Evolutionary conservation across 2,329 filamentous ascomycete species (phyloP), one percentile per base, ranked within the genome.

Genomic region (Fusarium lateritium): DNA sequence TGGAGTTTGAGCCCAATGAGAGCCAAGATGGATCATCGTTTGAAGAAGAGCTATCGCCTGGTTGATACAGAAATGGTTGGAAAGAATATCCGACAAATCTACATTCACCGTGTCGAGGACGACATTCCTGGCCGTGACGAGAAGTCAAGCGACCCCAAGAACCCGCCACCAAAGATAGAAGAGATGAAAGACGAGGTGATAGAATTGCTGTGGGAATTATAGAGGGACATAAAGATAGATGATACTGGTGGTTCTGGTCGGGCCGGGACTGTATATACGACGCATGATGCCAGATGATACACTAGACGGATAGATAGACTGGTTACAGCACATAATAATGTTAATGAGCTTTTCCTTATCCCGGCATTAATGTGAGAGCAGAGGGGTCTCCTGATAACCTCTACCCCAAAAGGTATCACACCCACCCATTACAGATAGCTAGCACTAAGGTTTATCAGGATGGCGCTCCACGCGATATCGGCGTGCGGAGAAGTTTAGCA

Each of bases 1-100:
- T 86, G 84, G 67, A 84, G 83, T 55, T 79, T 89, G 34, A 86
- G 85, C 2, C 86, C 86, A 1, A 78, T 89, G 56, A 80, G 84
- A 44, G 67, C 73, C 10, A 76, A 73, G 43, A 69, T 82, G 19
- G 66, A 72, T 3, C 67, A 71, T 14, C 76, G 78, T 2, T 74
- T 81, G 52, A 89, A 89, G 79, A 82, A 84, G 76, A 86, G 83
- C 54, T 88, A 85, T 61, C 73, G 75, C 13, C 75, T 90, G 7
- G 75, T 79, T 17, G 83, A 85, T 38, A 81, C 82, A 2, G 79
- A 82, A 39, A 67, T 80, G 11, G 79, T 82, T 33, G 76, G 77
- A 19, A 81, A 82, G 26, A 78, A 78, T 44, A 78, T 89, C 9
- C 81, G 83, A n/a, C 88, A 90, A 73, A 79, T 86, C 47, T 89